These are phyloP conservation scores for Hymenoscyphus repandus DNA, from an alignment of 2,329 filamentous ascomycete species.

Conservation along the genomic window DNA sequence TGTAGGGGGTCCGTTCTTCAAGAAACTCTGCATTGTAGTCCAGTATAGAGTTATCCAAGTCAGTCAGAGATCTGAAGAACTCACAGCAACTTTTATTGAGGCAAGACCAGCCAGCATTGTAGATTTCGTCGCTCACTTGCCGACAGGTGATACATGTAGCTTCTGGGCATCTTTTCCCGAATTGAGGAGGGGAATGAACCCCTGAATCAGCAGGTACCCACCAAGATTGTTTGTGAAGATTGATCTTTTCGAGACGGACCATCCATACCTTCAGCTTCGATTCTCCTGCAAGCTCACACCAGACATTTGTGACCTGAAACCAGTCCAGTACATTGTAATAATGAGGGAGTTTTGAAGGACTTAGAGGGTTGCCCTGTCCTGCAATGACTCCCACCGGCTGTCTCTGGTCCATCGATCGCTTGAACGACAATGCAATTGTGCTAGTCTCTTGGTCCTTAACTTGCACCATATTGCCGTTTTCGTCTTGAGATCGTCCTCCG, in stretches of 20 bases:
- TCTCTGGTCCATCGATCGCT: conserved; percentile 40
- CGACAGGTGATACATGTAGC: conserved; percentile 38
- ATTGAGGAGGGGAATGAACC: conserved; percentile 21
- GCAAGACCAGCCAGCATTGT: conserved; percentile 52
- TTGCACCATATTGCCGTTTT: conserved; percentile 40
- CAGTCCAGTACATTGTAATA: conserved; percentile 62
- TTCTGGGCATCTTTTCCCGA: conserved; percentile 18
- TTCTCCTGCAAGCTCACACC: conserved; percentile 50
- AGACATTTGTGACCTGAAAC: conserved; percentile 64
- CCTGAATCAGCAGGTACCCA: conserved; percentile 42
- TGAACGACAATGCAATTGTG: conserved; percentile 35
- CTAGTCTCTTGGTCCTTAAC: conserved; percentile 40
- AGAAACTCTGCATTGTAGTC: conserved; percentile 55
- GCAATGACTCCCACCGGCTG: conserved; percentile 50
- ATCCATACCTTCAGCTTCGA: conserved; percentile 39
- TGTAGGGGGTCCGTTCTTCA: conserved; percentile 43
- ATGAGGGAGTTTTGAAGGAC: conserved; percentile 46
- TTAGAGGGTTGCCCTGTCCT: conserved; percentile 47
- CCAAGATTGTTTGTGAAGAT: conserved; percentile 48
- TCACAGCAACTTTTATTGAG: conserved; percentile 43
- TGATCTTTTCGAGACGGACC: conserved; percentile 61
- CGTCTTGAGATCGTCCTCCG: conserved; percentile 45
- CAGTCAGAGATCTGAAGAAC: conserved; percentile 42
- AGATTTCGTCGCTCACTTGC: conserved; percentile 35
- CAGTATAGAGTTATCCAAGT: conserved; percentile 31